Conservation (phyloP, 208 protist genomes). For the Perkinsela sp. region DNA sequence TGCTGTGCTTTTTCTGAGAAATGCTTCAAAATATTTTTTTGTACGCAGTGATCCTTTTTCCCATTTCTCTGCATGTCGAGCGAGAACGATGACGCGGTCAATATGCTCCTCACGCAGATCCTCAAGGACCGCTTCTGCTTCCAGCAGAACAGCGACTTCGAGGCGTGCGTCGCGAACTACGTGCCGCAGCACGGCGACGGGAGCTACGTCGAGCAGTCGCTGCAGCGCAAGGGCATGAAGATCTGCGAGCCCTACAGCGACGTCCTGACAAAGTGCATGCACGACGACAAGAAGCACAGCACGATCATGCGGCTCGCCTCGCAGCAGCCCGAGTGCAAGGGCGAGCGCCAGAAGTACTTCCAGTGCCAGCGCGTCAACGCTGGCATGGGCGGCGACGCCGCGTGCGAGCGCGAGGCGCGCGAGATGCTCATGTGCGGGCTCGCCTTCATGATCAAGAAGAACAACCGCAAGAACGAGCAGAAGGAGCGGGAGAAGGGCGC, state of each 20-base stretch:
- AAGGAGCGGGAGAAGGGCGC: conserved; percentile 9
- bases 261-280: conserved; percentile 19
- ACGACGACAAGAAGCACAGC: conserved; percentile 39
- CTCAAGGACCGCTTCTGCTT: conserved; percentile 43
- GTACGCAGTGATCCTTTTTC: no score
- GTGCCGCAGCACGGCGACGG: conserved; percentile 27
- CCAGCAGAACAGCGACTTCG: conserved; percentile 23
- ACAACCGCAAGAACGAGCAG: conserved; percentile 4
- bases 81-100: conserved; percentile 37
- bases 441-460: conserved; percentile 18
- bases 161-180: conserved; percentile 55
- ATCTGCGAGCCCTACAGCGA: conserved; percentile 41
- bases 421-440: conserved; percentile 51
- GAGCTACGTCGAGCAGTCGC: conserved; percentile 41
- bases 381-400: conserved; percentile 7
- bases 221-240: conserved; percentile 27
- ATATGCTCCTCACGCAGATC: conserved; percentile 47
- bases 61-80: no score
- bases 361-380: conserved; percentile 12
- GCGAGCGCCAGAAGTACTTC: conserved; percentile 16
- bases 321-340: conserved; percentile 19
- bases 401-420: conserved; percentile 40
- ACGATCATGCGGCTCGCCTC: conserved; percentile 29
- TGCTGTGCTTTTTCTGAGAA: no score
- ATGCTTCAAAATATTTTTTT: no score